Evolutionary conservation across 306 rosid genomes (phyloP).

Genomic region (Alnus rubra): DNA sequence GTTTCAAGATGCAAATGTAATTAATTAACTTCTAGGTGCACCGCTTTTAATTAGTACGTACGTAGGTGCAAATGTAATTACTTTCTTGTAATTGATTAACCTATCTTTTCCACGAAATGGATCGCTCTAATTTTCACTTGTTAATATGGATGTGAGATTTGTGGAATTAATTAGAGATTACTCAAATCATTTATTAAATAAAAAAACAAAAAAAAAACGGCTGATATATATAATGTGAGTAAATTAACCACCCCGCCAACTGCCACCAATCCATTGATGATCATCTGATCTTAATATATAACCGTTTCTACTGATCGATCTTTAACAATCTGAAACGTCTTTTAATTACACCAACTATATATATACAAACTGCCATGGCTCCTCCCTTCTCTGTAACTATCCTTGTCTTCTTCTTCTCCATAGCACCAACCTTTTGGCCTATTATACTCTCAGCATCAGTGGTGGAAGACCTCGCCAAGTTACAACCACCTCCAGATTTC

Average conservation of each 20-base stretch:
- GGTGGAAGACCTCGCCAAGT: conserved; percentile 59
- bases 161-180: not conserved
- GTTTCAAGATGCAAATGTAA: not conserved
- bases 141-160: not conserved
- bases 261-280: not conserved
- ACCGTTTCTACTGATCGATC: not conserved
- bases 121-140: no score
- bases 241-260: not conserved
- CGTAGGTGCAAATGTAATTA: not conserved
- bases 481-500: conserved; percentile 60
- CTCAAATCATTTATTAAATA: not conserved
- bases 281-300: not conserved
- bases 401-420: conserved; percentile 17
- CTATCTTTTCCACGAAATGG: not conserved
- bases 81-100: not conserved
- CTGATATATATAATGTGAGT: no score
- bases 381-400: conserved; percentile 36
- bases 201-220: no score
- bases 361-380: conserved; percentile 36
- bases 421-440: conserved; percentile 17
- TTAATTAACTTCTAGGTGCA: not conserved
- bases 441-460: conserved; percentile 46
- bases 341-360: no score
- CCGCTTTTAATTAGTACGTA: not conserved
- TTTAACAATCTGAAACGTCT: not conserved